Conservation (phyloP, 2,329 filamentous ascomycete species). For the Colletotrichum sp. region DNA sequence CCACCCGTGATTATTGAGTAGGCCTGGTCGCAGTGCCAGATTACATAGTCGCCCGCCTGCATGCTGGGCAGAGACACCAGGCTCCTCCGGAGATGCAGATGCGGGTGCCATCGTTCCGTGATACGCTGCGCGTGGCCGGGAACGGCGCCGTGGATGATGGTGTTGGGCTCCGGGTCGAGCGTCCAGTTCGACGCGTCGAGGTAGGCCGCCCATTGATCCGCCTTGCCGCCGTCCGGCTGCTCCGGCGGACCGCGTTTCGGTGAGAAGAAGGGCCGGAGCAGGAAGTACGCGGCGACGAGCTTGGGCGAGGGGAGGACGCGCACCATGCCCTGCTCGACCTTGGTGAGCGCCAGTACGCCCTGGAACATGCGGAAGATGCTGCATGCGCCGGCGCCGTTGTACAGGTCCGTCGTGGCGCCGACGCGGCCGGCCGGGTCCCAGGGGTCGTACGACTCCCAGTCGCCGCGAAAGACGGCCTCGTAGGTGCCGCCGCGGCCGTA, state of each 20-base stretch:
- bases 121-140: constrained; percentile 63
- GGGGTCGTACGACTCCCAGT: constrained; percentile 78
- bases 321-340: constrained; percentile 51
- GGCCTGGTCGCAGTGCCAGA: constrained; percentile 64
- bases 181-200: constrained; percentile 46
- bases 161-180: constrained; percentile 54
- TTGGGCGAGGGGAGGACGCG: constrained; percentile 53
- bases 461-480: constrained; percentile 67
- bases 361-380: constrained; percentile 81
- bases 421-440: constrained; percentile 75
- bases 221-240: constrained; percentile 24
- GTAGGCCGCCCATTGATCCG: constrained; percentile 52
- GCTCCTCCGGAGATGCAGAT: constrained; percentile 56
- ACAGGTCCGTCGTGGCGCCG: constrained; percentile 69
- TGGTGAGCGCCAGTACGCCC: constrained; percentile 74
- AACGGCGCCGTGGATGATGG: constrained; percentile 63
- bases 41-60: constrained; percentile 61
- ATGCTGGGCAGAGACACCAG: constrained; percentile 61
- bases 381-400: constrained; percentile 75
- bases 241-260: constrained; percentile 31
- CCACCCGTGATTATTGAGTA: constrained; percentile 57
- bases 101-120: constrained; percentile 63
- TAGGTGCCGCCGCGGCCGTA: constrained; percentile 68
- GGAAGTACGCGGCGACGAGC: constrained; percentile 52
- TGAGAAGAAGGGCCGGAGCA: constrained; percentile 53